phyloP scores from a whole-genome alignment of 495 filamentous ascomycete genomes.

The Xylaria scruposa region DNA sequence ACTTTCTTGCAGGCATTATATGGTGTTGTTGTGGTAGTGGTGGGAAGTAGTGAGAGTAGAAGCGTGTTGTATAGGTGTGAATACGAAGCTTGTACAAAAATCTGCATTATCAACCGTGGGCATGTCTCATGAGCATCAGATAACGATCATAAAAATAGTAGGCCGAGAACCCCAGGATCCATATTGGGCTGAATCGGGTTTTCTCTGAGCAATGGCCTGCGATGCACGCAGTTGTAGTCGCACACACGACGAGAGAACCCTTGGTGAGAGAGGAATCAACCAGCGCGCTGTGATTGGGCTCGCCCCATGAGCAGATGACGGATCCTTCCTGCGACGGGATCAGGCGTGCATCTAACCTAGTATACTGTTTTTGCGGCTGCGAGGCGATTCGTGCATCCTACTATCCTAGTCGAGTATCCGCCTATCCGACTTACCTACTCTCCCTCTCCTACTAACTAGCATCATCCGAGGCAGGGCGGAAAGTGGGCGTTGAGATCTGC shows the following conservation, averaged over 20 bases:
- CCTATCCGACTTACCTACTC: not conserved
- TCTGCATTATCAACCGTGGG: conserved; percentile 14
- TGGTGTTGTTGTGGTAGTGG: conserved; percentile 3
- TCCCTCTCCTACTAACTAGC: not conserved
- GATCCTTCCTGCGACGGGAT: conserved; percentile 27
- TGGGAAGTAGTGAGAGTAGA: not conserved
- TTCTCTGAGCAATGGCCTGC: not conserved
- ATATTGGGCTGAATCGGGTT: conserved; percentile 21
- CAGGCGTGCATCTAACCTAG: conserved; percentile 5
- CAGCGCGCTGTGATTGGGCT: conserved; percentile 21
- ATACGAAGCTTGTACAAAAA: conserved; percentile 9
- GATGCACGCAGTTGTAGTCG: conserved; percentile 17
- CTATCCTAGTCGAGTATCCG: conserved; percentile 4
- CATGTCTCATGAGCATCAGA: conserved; percentile 3
- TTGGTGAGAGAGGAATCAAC: not conserved
- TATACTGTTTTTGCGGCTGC: conserved; percentile 22
- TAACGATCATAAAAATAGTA: conserved; percentile 4
- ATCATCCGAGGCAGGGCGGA: conserved; percentile 1
- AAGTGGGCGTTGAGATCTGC: conserved; percentile 15
- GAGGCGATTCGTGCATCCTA: conserved; percentile 14
- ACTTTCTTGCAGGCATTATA: conserved; percentile 1
- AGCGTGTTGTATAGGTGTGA: conserved; percentile 9
- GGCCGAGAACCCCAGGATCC: conserved; percentile 15
- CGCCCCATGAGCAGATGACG: conserved; percentile 23
- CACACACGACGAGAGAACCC: conserved; percentile 13